Base-by-base conservation (phyloP, 1,284 basidiomycete genomes). In the Amylostereum chailletii region DNA sequence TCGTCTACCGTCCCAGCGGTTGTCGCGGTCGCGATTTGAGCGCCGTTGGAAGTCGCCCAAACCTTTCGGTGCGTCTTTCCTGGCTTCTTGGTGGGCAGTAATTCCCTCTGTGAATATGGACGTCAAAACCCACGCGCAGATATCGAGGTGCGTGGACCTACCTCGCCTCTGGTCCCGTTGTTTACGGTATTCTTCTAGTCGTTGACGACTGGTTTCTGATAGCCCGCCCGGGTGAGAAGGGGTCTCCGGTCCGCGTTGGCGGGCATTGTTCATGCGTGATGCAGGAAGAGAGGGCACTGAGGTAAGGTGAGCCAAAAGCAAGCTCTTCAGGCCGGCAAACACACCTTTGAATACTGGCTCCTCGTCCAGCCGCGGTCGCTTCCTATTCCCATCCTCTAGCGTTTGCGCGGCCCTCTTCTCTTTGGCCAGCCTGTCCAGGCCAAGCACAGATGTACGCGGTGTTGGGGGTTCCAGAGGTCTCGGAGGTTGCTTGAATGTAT, bases 171-270 rank as follows among this genome's bases (percentile, higher is more conserved):
- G 83, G 45, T 91, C 89, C 55, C 77, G 69, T 53, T 75, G 78
- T 52, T 72, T 76, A 48, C 86, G 75, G 58, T 88, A 69, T 53
- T 93, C 92, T 49, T 94, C 91, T 32, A 96, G 65, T 52, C 77
- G 70, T 56, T 76, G 74, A 30, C 83, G 73, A 6, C 86, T 91
- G 1, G 71, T 68, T 30, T 91, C 86, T 0, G 88, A 88, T 32
- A 97, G 69, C 8, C 94, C 94, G 44, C 90, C 86, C 1, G 90
- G 86, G 62, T 94, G 90, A n/a, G 93, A 94, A 0, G 94, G 94
- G 0, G 94, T 97, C 57, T 95, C 93, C 56, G 89, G 87, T 0
- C 83, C 88, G 57, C 86, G 71, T 53, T 89, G 82, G 8, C 94
- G 79, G 2, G 76, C 65, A 58, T 86, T 79, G 37, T 70, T 71